Evolutionary conservation across 331 rosid species (phyloP), one percentile per base, ranked within the genome.

Genomic region (Telfairia occidentalis): DNA sequence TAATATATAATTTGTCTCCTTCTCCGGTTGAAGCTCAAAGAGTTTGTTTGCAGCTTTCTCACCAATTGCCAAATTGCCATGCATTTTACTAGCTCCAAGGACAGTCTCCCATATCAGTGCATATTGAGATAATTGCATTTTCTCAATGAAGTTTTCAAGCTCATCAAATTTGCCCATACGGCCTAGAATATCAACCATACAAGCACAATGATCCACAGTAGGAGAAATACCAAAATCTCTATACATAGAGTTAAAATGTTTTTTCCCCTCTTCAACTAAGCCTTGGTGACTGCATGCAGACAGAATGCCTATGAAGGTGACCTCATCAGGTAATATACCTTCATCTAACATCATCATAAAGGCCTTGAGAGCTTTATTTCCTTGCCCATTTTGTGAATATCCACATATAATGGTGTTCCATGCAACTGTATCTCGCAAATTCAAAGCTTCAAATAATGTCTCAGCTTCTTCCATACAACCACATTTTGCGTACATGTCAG

Each of bases 391-490:
- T 21, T 74, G 85, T 46, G 91, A 82, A 78, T 83, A 83, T 16
- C 88, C 90, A 75, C 85, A 82, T 82, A 89, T 85, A 86, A 89
- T 86, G 74, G 87, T 86, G 79, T 89, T 89, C 94, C 94, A 86
- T 43, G 83, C 75, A 52, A 83, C 71, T 23, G 71, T 81, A 82
- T 89, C 94, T 63, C 78, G 84, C 35, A 69, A 24, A 85, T 66
- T 67, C 75, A 83, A 75, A 42, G 65, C 81, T 76, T 78, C 76
- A 72, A 86, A 89, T 59, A 82, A 76, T 49, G 75, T 43, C 78
- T 85, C 90, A 57, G 90, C 90, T 77, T 89, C 89, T 80, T 85
- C 85, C 58, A 89, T 81, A 76, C 83, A 78, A 70, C 84, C 87
- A 53, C 82, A 80, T 71, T 83, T 83, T 32, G 80, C 73, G 59